Percentiles rank a stretch among this genome's conserved stretches.
Evolutionary conservation across 176 grass and related monocot genomes (phyloP).

Genomic region (Themeda triandra): DNA sequence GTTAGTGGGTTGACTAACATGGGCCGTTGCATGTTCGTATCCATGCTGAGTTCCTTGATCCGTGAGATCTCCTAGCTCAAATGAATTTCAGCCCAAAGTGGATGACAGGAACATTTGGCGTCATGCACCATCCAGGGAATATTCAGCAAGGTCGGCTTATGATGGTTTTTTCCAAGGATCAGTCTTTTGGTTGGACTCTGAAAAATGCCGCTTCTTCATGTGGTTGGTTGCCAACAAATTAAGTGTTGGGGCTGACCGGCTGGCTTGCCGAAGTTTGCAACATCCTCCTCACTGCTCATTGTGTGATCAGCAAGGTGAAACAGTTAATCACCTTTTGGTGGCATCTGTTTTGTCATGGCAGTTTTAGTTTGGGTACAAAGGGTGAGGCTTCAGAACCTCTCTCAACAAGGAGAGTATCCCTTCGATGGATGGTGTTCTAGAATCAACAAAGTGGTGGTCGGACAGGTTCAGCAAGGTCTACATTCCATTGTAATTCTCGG

Average conservation of each 20-base stretch:
- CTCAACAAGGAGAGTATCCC: not conserved
- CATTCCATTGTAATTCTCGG: not conserved
- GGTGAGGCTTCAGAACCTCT: not conserved
- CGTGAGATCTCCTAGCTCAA: not conserved
- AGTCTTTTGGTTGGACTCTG: not conserved
- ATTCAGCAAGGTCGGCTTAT: not conserved
- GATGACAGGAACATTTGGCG: not conserved
- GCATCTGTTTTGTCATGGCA: not conserved
- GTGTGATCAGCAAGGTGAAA: not conserved
- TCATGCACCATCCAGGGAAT: not conserved
- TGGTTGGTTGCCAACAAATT: not conserved
- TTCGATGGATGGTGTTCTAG: not conserved
- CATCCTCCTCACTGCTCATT: not conserved
- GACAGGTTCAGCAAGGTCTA: not conserved
- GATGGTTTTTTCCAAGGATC: not conserved
- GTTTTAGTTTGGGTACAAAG: not conserved
- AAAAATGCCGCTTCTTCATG: not conserved
- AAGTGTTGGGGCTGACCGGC: not conserved
- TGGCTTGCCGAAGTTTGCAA: not conserved
- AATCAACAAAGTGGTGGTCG: not conserved
- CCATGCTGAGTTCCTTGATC: too few species aligned
- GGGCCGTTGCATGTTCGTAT: too few species aligned
- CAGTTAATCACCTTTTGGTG: not conserved
- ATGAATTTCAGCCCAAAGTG: not conserved
- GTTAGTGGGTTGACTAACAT: too few species aligned